Conservation (phyloP, 2,329 filamentous ascomycete genomes). For the Harringtonia lauricola region DNA sequence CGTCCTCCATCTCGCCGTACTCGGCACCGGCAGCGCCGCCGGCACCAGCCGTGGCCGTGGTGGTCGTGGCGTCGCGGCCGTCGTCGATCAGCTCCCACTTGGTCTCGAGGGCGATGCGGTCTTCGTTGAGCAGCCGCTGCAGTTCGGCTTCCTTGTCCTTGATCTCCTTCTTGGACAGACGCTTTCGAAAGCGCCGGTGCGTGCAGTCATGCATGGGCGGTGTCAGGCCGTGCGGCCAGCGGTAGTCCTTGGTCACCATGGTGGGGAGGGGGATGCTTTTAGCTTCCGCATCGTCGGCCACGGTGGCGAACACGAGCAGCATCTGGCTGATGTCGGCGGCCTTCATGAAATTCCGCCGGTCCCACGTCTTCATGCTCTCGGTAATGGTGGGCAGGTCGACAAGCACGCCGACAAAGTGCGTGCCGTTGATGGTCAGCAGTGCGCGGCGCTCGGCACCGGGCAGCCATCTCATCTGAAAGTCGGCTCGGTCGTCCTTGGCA, state of each 20-base stretch:
- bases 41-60: constrained; percentile 16
- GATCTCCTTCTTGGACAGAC: constrained; percentile 72
- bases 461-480: constrained; percentile 73
- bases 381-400: constrained; percentile 80
- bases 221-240: constrained; percentile 77
- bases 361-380: constrained; percentile 90
- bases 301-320: constrained; percentile 64
- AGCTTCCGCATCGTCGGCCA: constrained; percentile 56
- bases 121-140: constrained; percentile 59
- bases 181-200: constrained; percentile 73
- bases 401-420: constrained; percentile 64
- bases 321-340: constrained; percentile 83
- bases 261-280: constrained; percentile 55
- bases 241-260: constrained; percentile 57
- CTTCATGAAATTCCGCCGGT: constrained; percentile 79
- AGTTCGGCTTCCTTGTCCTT: constrained; percentile 76
- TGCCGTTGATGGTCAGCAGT: constrained; percentile 56
- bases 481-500: constrained; percentile 54
- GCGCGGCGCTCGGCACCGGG: constrained; percentile 58
- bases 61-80: constrained; percentile 16
- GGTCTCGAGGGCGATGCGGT: constrained; percentile 49
- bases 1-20: constrained; percentile 29
- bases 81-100: constrained; percentile 56
- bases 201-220: constrained; percentile 80
- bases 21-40: constrained; percentile 16